Percentiles rank a stretch among this genome's conserved stretches.
Conservation (phyloP, 176 grass and related monocot genomes). For the Aechmea fasciata region DNA sequence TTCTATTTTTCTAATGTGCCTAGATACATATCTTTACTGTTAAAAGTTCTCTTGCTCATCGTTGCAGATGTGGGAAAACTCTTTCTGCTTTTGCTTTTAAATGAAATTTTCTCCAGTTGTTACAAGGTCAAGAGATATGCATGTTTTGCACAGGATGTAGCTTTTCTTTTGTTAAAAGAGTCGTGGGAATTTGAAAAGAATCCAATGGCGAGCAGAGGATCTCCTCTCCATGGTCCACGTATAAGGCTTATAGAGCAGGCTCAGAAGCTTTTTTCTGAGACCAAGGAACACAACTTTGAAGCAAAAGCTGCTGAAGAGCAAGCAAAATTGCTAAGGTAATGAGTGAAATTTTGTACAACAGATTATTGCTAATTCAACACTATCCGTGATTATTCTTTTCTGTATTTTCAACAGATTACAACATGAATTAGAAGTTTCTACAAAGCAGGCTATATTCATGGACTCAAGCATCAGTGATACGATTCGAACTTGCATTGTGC, state of each 20-base stretch:
- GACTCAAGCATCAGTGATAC: slow-evolving; percentile 97
- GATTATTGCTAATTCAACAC: not conserved
- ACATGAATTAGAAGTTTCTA: slow-evolving; percentile 91
- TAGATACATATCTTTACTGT: not conserved
- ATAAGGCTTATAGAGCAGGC: slow-evolving; percentile 79
- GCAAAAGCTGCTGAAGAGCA: slow-evolving; percentile 88
- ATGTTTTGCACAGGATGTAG: slow-evolving; percentile 50
- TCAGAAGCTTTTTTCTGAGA: slow-evolving; percentile 78
- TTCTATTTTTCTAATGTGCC: not conserved
- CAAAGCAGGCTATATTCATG: slow-evolving; percentile 91
- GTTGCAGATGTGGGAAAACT: not conserved
- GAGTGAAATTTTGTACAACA: not conserved
- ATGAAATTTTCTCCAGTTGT: not conserved
- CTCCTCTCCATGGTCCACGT: slow-evolving; percentile 71
- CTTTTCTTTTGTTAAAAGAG: slow-evolving; percentile 93
- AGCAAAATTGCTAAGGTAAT: slow-evolving; percentile 76
- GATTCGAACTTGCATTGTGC: slow-evolving; percentile 85
- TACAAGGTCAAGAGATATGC: not conserved
- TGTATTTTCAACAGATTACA: slow-evolving; percentile 49
- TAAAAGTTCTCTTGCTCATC: not conserved
- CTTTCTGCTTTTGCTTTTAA: not conserved
- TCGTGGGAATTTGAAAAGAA: slow-evolving; percentile 83
- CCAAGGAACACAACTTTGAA: slow-evolving; percentile 89
- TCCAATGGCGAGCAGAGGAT: slow-evolving; percentile 86
- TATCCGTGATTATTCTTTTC: not conserved